These are phyloP conservation scores for Rhynchosporium secalis DNA, from an alignment of 2,329 filamentous ascomycete species.

Conservation along the genomic window DNA sequence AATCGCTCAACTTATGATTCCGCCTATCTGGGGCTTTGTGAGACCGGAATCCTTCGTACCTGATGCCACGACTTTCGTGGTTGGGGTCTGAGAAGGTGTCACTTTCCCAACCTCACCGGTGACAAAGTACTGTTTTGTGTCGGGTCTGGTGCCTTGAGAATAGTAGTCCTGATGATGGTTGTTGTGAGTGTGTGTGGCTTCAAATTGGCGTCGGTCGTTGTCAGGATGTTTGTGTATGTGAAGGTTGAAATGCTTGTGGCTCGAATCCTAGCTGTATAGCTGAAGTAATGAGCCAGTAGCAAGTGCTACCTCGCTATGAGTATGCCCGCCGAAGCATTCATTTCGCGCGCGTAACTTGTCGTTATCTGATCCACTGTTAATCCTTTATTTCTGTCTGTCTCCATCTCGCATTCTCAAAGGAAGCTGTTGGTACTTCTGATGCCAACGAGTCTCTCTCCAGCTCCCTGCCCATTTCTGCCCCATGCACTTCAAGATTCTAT, in stretches of 20 bases:
- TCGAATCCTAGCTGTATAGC: background rate
- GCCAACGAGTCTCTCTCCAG: slow-evolving; percentile 14
- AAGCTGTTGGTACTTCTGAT: slow-evolving; percentile 3
- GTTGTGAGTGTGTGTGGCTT: slow-evolving; percentile 44
- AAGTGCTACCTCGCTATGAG: background rate
- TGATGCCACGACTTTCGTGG: slow-evolving; percentile 34
- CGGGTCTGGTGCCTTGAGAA: slow-evolving; percentile 41
- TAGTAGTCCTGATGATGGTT: slow-evolving; percentile 42
- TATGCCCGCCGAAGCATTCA: slow-evolving; percentile 2
- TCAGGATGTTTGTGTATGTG: slow-evolving; percentile 47
- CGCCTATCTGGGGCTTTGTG: slow-evolving; percentile 47
- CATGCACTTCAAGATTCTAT: slow-evolving; percentile 4
- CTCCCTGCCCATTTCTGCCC: slow-evolving; percentile 2
- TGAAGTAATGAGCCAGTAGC: slow-evolving; percentile 1
- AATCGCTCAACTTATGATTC: slow-evolving; percentile 54
- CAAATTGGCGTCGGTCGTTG: slow-evolving; percentile 47
- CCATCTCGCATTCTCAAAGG: background rate
- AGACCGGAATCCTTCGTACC: slow-evolving; percentile 42
- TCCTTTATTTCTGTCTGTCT: background rate
- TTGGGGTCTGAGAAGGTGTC: slow-evolving; percentile 24
- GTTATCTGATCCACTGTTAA: background rate
- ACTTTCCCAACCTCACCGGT: slow-evolving; percentile 29
- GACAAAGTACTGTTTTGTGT: slow-evolving; percentile 20
- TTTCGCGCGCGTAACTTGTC: slow-evolving; percentile 1
- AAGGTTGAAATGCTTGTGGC: slow-evolving; percentile 48